Conservation (phyloP, 2,329 filamentous ascomycete genomes). For the Colletotrichum acutatum region DNA sequence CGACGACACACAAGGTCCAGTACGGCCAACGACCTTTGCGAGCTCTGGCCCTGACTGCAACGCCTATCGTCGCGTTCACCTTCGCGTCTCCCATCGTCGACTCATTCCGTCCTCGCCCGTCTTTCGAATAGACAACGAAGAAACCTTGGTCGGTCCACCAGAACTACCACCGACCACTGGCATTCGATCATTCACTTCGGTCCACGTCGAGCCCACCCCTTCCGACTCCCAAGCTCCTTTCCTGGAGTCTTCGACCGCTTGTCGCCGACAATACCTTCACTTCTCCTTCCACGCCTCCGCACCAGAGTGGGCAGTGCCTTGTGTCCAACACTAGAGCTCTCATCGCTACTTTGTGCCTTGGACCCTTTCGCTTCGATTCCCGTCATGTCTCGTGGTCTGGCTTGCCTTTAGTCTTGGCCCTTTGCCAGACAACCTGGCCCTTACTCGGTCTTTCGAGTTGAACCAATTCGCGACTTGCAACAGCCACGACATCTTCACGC, state of each 20-base stretch:
- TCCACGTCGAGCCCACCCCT: not conserved
- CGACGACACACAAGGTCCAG: conserved; percentile 20
- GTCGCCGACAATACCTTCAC: conserved; percentile 9
- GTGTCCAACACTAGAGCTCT: conserved; percentile 9
- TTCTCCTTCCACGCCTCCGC: not conserved
- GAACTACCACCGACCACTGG: conserved; percentile 1
- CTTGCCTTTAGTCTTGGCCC: conserved; percentile 59
- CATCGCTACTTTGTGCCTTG: conserved; percentile 12
- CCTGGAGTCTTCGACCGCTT: not conserved
- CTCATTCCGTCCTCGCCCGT: conserved; percentile 1
- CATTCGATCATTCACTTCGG: not conserved
- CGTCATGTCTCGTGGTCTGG: conserved; percentile 59
- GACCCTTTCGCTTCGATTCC: conserved; percentile 20
- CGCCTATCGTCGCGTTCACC: not conserved
- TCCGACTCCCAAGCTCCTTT: not conserved
- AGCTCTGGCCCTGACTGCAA: conserved; percentile 14
- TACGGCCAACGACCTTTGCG: conserved; percentile 25
- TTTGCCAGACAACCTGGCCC: conserved; percentile 52
- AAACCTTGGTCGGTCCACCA: not conserved
- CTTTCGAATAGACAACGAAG: conserved; percentile 6
- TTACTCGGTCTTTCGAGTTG: conserved; percentile 19
- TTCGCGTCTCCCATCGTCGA: conserved; percentile 13
- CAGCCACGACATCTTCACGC: conserved; percentile 6
- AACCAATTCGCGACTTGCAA: conserved; percentile 18
- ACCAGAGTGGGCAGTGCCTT: conserved; percentile 1